These are phyloP conservation scores for Zygosaccharomyces bailii DNA, from an alignment of 805 yeast genomes.

Conservation along the genomic window DNA sequence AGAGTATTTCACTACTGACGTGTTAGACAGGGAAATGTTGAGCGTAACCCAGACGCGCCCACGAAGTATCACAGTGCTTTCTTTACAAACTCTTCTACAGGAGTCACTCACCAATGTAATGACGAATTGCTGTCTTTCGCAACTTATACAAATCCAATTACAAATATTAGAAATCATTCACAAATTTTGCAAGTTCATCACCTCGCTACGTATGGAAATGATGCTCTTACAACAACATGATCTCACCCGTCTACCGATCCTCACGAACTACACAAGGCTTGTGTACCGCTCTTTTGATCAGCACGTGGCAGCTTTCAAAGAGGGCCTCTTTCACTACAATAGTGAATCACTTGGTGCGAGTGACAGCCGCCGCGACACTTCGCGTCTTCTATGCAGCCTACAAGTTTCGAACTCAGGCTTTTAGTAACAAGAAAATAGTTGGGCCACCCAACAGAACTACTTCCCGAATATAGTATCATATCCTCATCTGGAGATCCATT, in stretches of 20 bases:
- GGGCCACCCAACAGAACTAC: too few relatives aligned
- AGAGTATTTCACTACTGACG: slow-evolving; percentile 28
- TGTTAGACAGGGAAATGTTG: slow-evolving; percentile 24
- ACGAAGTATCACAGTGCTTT: slow-evolving; percentile 11
- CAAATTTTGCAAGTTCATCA: slow-evolving; percentile 33
- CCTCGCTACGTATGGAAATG: slow-evolving; percentile 24
- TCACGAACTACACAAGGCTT: slow-evolving; percentile 19
- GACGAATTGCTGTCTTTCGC: slow-evolving; percentile 28
- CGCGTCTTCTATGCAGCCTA: slow-evolving; percentile 2
- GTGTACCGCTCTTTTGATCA: slow-evolving; percentile 18
- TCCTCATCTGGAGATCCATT: not conserved
- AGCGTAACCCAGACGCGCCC: slow-evolving; percentile 4
- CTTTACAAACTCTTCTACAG: slow-evolving; percentile 24
- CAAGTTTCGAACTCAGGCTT: not conserved
- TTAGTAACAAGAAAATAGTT: not conserved
- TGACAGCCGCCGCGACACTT: slow-evolving; percentile 9
- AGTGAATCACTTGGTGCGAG: slow-evolving; percentile 7
- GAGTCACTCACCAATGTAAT: slow-evolving; percentile 30
- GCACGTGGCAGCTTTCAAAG: slow-evolving; percentile 21
- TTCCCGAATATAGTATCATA: too few relatives aligned
- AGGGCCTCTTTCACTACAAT: slow-evolving; percentile 20
- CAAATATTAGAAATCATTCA: slow-evolving; percentile 33
- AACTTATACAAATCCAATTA: slow-evolving; percentile 29
- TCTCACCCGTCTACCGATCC: slow-evolving; percentile 13
- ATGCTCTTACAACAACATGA: slow-evolving; percentile 13